These are phyloP conservation scores for Helichrysum umbraculigerum DNA, from an alignment of 129 eudicot species.

Conservation along the genomic window DNA sequence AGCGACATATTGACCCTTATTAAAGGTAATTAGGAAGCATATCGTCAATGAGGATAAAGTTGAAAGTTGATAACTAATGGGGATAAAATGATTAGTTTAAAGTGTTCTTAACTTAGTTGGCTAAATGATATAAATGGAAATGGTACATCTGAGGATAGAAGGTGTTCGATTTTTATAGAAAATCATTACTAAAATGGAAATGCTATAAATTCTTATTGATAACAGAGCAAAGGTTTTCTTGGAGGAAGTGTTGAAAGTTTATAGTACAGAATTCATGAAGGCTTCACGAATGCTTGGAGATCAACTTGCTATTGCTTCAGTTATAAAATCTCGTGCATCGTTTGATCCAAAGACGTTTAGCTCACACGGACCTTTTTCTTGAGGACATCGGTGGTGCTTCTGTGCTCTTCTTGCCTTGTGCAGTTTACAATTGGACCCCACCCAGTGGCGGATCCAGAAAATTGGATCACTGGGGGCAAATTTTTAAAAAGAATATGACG, in stretches of 20 bases:
- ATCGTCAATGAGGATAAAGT: too few species aligned
- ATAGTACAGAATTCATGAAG: conserved; percentile 61
- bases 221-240: conserved; percentile 78
- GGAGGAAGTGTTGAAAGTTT: conserved; percentile 68
- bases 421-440: conserved; percentile 84
- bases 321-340: conserved; percentile 65
- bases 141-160: background rate
- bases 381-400: conserved; percentile 55
- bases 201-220: background rate
- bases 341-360: conserved; percentile 59
- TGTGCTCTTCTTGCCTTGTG: conserved; percentile 77
- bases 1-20: too few species aligned
- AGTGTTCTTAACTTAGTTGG: too few species aligned
- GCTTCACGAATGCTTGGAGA: conserved; percentile 98
- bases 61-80: too few species aligned
- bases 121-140: conserved; percentile 8
- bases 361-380: conserved; percentile 47
- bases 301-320: conserved; percentile 85
- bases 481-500: too few species aligned
- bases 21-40: too few species aligned
- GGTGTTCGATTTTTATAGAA: background rate
- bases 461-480: too few species aligned
- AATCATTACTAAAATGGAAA: background rate
- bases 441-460: too few species aligned
- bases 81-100: too few species aligned